phyloP scores from a whole-genome alignment of 176 grass and related monocot species.

The Lolium multiflorum region DNA sequence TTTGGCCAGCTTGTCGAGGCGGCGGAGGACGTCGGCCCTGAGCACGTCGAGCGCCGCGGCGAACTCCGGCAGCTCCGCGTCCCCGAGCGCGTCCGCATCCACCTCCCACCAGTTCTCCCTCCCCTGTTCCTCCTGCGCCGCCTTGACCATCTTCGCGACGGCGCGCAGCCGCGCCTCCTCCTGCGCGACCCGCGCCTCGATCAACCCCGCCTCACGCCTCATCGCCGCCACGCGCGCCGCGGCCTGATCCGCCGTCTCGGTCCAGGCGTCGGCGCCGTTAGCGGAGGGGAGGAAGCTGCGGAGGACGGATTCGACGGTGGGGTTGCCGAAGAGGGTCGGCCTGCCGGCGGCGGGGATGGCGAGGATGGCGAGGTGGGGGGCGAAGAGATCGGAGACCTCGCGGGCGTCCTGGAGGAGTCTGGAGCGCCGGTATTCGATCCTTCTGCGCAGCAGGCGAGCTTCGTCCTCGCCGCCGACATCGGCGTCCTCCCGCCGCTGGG shows the following conservation, averaged over 20 bases:
- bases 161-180: constrained; percentile 18
- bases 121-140: neutral
- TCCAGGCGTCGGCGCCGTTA: neutral
- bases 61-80: constrained; percentile 41
- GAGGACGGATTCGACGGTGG: constrained; percentile 33
- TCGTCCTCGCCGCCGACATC: neutral
- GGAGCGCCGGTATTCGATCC: neutral
- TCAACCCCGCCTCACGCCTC: neutral
- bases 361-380: constrained; percentile 13
- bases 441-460: neutral
- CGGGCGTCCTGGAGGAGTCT: neutral
- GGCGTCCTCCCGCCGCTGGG: neutral
- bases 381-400: constrained; percentile 3
- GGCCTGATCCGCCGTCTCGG: neutral
- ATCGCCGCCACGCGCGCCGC: constrained; percentile 9
- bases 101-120: constrained; percentile 42
- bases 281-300: neutral
- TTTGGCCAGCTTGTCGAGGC: neutral
- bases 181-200: neutral
- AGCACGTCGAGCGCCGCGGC: constrained; percentile 39
- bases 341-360: neutral
- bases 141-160: neutral
- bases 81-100: constrained; percentile 34
- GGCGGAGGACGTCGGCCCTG: neutral
- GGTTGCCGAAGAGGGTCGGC: constrained; percentile 1